Evolutionary conservation across 768 basidiomycete species (phyloP).

Genomic region (Phanerochaete sordida): DNA sequence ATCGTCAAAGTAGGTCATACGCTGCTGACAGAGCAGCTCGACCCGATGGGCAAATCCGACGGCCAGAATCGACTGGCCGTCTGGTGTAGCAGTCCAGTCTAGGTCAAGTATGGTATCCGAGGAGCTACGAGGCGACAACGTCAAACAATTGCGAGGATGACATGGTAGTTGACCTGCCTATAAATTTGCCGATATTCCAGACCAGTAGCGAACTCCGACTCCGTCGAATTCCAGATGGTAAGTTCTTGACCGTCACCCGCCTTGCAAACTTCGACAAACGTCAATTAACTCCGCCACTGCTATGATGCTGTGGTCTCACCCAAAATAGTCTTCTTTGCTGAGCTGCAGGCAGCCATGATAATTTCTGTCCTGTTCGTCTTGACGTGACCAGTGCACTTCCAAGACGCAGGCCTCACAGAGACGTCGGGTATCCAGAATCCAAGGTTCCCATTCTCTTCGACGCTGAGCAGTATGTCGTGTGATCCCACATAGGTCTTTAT

Average conservation of each 20-base stretch:
- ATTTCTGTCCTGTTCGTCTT: constrained; percentile 66
- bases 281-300: too few relatives aligned
- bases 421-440: constrained; percentile 78
- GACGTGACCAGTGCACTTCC: constrained; percentile 73
- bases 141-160: neutral
- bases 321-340: constrained; percentile 87
- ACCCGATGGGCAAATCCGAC: constrained; percentile 80
- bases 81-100: constrained; percentile 92
- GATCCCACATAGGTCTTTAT: constrained; percentile 18
- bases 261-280: constrained; percentile 49
- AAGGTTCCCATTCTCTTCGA: constrained; percentile 74
- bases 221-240: constrained; percentile 95
- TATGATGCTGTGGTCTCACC: constrained; percentile 44
- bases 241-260: constrained; percentile 66
- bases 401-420: constrained; percentile 23
- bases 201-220: constrained; percentile 90
- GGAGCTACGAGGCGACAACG: constrained; percentile 16
- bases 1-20: constrained; percentile 87
- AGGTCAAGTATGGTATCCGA: constrained; percentile 72
- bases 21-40: constrained; percentile 87
- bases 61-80: constrained; percentile 86
- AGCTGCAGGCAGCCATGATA: constrained; percentile 78
- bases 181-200: constrained; percentile 70
- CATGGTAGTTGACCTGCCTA: constrained; percentile 48
- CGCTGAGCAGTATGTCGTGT: constrained; percentile 76